Evolutionary conservation across 2,329 filamentous ascomycete genomes (phyloP).

Genomic region (Diaporthe caulivora): DNA sequence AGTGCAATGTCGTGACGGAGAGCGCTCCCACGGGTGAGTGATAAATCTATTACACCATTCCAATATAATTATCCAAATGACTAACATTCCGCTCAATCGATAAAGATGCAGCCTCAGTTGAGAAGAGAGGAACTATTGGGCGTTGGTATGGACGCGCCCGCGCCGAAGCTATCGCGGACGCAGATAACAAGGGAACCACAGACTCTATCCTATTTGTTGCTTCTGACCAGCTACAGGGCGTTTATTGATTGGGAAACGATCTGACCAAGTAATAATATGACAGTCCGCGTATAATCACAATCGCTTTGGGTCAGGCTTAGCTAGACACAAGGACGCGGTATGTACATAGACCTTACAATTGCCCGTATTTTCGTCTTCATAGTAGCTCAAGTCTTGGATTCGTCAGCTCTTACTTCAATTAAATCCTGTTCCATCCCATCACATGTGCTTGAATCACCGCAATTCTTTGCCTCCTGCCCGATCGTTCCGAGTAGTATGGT

Average conservation of each 20-base stretch:
- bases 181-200: constrained; percentile 38
- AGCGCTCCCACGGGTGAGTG: not conserved
- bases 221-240: not conserved
- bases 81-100: not conserved
- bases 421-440: no score
- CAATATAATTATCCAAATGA: constrained; percentile 19
- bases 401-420: not conserved
- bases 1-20: constrained; percentile 35
- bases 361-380: no score
- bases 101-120: not conserved
- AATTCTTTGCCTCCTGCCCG: no score
- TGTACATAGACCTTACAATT: not conserved
- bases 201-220: constrained; percentile 33
- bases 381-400: no score
- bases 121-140: constrained; percentile 11
- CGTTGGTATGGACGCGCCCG: constrained; percentile 39
- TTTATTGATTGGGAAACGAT: not conserved
- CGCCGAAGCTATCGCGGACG: constrained; percentile 38
- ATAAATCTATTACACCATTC: not conserved
- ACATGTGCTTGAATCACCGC: no score
- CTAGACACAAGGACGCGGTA: not conserved
- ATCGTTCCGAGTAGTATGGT: no score
- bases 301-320: not conserved
- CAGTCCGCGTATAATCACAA: not conserved
- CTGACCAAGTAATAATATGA: no score